Base-by-base conservation (phyloP, 495 filamentous ascomycete genomes). In the Xylaria flabelliformis region DNA sequence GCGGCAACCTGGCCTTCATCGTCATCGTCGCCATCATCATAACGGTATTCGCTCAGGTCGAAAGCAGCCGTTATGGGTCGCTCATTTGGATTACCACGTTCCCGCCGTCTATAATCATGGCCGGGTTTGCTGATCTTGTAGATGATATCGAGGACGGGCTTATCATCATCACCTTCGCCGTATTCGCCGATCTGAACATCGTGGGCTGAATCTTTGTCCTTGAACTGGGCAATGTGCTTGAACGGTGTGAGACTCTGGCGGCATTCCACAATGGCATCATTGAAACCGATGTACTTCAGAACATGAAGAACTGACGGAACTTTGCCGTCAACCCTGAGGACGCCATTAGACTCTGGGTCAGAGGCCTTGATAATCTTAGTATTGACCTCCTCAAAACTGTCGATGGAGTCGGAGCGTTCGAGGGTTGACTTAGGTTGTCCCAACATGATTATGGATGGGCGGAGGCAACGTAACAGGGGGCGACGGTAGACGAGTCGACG, bases 81-180 rank as follows among this genome's bases (percentile, higher is more conserved):
- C 13, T 65, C 63, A 50, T 65, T 65, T 42, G 39, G 42, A 41
- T 65, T 65, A n/a, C 41, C 42, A 15, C 26, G 42, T 8, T 48
- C 41, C 24, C 63, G 63, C 41, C 63, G 63, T 65, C 42, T 34
- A 34, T 65, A 65, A 26, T 48, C 24, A 21, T 29, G 13, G 26
- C 6, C 21, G 24, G 41, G 63, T 26, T 65, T 65, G 63, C 41
- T 65, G 10, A 65, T n/a, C 63, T 48, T 64, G 24, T 65, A 65
- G 36, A 19, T 50, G 42, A 80, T 78, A 61, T 78, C 78, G 59
- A 80, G 74, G 34, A 80, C 75, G 1, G 78, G 78, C 32, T 75
- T 76, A 65, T 77, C 63, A 17, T 65, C 63, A 34, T 74, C 24
- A 29, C 53, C 50, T 34, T 59, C 41, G 63, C 32, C 42, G 36